Evolutionary conservation across 1,284 basidiomycete genomes (phyloP).

Genomic region (Malassezia globosa): DNA sequence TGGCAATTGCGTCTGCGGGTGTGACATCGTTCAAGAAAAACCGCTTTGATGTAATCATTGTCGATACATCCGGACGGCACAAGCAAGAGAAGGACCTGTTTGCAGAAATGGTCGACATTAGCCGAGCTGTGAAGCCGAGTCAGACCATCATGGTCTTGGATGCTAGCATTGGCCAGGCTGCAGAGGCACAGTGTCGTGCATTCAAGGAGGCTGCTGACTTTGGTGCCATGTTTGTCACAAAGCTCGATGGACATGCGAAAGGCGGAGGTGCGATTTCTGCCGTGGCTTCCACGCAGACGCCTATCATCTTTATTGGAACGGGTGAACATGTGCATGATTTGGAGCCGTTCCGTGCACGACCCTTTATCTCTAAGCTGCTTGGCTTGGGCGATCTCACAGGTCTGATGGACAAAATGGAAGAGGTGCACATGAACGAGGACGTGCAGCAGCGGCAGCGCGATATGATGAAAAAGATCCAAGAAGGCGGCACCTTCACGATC

Average conservation of each 20-base stretch:
- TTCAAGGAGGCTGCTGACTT: slow-evolving; percentile 98
- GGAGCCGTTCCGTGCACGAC: slow-evolving; percentile 86
- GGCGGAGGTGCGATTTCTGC: slow-evolving; percentile 98
- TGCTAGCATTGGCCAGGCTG: slow-evolving; percentile 69
- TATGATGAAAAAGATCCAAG: slow-evolving; percentile 93
- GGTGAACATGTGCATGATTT: slow-evolving; percentile 94
- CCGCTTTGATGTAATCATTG: slow-evolving; percentile 95
- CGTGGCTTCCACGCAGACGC: slow-evolving; percentile 93
- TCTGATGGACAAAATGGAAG: slow-evolving; percentile 61
- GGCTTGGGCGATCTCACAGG: slow-evolving; percentile 94
- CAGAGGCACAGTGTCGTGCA: slow-evolving; percentile 84
- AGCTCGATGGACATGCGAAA: slow-evolving; percentile 98
- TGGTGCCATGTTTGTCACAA: slow-evolving; percentile 97
- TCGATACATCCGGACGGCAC: slow-evolving; percentile 94
- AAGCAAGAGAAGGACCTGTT: slow-evolving; percentile 96
- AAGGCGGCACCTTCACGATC: slow-evolving; percentile 81
- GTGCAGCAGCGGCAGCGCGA: slow-evolving; percentile 77
- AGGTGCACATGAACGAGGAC: slow-evolving; percentile 55
- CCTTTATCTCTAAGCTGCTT: slow-evolving; percentile 91
- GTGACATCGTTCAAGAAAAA: slow-evolving; percentile 96
- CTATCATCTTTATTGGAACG: slow-evolving; percentile 96
- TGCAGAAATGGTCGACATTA: slow-evolving; percentile 94
- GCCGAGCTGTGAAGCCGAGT: slow-evolving; percentile 73
- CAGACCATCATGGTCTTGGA: slow-evolving; percentile 51
- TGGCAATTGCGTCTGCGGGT: slow-evolving; percentile 82